A percentile compares a stretch with the other conserved stretches of the same genome.
phyloP scores from a whole-genome alignment of 305 asterid species.

The Caryopteris hybrid region DNA sequence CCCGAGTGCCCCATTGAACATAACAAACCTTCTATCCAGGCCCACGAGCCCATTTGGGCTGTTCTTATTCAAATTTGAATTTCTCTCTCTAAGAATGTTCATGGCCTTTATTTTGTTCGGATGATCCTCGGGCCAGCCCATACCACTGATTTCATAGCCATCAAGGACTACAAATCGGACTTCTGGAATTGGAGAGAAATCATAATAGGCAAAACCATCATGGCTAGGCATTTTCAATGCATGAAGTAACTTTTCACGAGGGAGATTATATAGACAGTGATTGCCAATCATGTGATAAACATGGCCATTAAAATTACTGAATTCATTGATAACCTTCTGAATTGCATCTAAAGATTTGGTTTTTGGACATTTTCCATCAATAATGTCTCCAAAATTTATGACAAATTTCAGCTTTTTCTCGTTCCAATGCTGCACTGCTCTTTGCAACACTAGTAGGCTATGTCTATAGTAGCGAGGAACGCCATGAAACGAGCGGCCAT shows the following conservation, averaged over 20 bases:
- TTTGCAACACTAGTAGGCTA: slow-evolving; percentile 63
- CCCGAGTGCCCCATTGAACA: slow-evolving; percentile 85
- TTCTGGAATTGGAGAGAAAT: slow-evolving; percentile 68
- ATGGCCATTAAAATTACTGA: slow-evolving; percentile 45
- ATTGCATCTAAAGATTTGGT: slow-evolving; percentile 55
- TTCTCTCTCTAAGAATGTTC: slow-evolving; percentile 46
- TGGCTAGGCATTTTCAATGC: slow-evolving; percentile 38
- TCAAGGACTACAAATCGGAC: slow-evolving; percentile 76
- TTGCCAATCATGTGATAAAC: slow-evolving; percentile 89
- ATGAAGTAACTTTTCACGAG: slow-evolving; percentile 68
- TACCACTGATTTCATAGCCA: slow-evolving; percentile 77
- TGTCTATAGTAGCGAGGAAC: slow-evolving; percentile 87
- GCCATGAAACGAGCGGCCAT: slow-evolving; percentile 76
- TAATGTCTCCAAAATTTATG: slow-evolving; percentile 69
- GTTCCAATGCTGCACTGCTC: slow-evolving; percentile 71
- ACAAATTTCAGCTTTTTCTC: slow-evolving; percentile 46
- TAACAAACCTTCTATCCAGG: slow-evolving; percentile 63
- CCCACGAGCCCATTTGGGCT: slow-evolving; percentile 74
- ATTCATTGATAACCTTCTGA: slow-evolving; percentile 40
- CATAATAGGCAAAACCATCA: slow-evolving; percentile 58
- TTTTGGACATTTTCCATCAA: slow-evolving; percentile 80
- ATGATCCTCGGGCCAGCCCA: slow-evolving; percentile 80
- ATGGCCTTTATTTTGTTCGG: slow-evolving; percentile 50
- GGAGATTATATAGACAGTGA: slow-evolving; percentile 87
- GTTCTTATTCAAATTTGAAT: slow-evolving; percentile 71